A percentile compares a stretch with the other conserved stretches of the same genome.
These are phyloP conservation scores for Daldinia loculata DNA, from an alignment of 495 filamentous ascomycete genomes.

Conservation along the genomic window DNA sequence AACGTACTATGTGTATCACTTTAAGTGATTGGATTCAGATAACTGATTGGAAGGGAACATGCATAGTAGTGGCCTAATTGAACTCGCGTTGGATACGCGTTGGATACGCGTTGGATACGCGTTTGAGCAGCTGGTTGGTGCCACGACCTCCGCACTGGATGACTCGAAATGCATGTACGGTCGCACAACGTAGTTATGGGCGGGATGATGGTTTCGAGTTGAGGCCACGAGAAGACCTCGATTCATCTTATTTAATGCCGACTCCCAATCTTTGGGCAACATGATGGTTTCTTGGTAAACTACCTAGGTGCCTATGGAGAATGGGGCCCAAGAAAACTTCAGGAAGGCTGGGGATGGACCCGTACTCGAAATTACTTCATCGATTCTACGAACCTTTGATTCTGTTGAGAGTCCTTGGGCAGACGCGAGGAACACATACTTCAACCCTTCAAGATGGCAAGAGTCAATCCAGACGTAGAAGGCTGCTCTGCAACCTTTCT, in stretches of 20 bases:
- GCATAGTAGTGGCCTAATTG: not conserved
- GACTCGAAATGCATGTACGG: not conserved
- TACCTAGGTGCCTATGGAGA: no score
- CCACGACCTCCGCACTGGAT: not conserved
- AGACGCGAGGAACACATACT: conserved; percentile 42
- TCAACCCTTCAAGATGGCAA: conserved; percentile 11
- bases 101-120: not conserved
- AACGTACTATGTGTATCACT: not conserved
- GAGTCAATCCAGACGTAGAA: conserved; percentile 7
- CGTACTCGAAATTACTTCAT: conserved; percentile 31
- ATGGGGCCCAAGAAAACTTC: not conserved
- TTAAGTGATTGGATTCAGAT: not conserved
- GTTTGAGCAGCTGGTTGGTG: not conserved
- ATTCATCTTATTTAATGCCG: not conserved
- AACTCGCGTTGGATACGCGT: not conserved
- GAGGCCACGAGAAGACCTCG: not conserved
- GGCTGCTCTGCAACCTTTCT: conserved; percentile 46
- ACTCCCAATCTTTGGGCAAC: not conserved
- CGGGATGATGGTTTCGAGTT: not conserved
- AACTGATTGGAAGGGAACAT: not conserved
- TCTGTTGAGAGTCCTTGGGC: conserved; percentile 42
- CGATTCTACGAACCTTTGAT: conserved; percentile 51
- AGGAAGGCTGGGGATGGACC: conserved; percentile 6
- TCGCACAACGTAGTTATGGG: not conserved
- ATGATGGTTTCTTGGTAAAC: not conserved